Percentiles rank a stretch among this genome's conserved stretches.
Conservation (phyloP, 2,329 filamentous ascomycete species). For the Fusarium caatingaense region DNA sequence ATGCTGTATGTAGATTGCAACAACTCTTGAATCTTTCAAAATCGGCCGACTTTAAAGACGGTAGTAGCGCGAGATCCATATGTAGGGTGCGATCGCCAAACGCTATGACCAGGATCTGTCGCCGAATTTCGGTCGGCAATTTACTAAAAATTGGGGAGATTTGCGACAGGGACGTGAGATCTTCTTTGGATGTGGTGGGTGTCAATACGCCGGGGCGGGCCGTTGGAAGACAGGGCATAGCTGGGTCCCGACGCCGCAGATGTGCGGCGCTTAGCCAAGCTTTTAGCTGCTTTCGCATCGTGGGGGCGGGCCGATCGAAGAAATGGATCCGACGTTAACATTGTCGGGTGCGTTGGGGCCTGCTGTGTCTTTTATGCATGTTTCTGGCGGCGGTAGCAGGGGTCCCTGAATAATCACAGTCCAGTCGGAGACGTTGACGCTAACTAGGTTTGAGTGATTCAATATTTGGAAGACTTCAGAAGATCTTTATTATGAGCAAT, state of each 20-base stretch:
- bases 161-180: neutral
- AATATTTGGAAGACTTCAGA: neutral
- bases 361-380: neutral
- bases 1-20: neutral
- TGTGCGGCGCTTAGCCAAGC: neutral
- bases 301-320: rapidly evolving
- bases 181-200: neutral
- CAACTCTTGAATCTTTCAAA: rapidly evolving
- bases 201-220: neutral
- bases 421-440: no score
- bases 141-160: neutral
- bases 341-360: rapidly evolving
- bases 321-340: rapidly evolving
- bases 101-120: neutral
- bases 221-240: neutral
- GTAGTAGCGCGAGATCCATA: neutral
- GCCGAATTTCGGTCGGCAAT: neutral
- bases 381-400: no score
- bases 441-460: rapidly evolving
- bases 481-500: no score
- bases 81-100: neutral
- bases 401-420: no score
- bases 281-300: neutral
- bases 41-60: rapidly evolving
- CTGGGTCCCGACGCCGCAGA: no score